Conservation (phyloP, 1,284 basidiomycete species). For the Meripilus lineatus region DNA sequence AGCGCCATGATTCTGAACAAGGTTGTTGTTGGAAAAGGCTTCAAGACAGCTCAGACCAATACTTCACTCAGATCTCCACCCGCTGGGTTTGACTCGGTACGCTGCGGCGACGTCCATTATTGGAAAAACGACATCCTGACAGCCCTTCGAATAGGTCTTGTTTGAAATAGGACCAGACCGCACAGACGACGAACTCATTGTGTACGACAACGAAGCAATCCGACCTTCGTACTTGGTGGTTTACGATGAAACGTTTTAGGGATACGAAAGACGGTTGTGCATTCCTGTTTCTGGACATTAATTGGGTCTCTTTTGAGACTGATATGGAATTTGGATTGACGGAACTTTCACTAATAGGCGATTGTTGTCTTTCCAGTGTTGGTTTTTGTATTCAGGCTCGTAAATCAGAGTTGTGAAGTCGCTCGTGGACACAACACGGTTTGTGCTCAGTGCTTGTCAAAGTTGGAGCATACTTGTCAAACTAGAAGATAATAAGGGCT, state of each 20-base stretch:
- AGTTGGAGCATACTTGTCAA: too few species aligned
- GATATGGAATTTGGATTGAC: background rate
- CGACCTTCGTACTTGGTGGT: slow-evolving; percentile 13
- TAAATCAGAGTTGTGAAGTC: too few species aligned
- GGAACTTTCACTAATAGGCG: background rate
- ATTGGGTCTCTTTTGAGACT: background rate
- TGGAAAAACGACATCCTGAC: slow-evolving; percentile 3
- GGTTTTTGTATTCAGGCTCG: too few species aligned
- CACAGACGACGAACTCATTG: slow-evolving; percentile 17
- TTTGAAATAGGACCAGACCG: slow-evolving; percentile 21
- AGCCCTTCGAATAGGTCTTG: slow-evolving; percentile 25
- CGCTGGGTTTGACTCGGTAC: slow-evolving; percentile 43
- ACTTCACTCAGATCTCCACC: slow-evolving; percentile 44
- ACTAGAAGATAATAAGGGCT: too few species aligned
- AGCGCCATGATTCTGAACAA: slow-evolving; percentile 49
- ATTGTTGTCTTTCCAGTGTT: background rate
- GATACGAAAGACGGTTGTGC: too few species aligned
- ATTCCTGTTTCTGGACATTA: too few species aligned
- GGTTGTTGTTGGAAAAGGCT: slow-evolving; percentile 55
- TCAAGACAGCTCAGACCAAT: slow-evolving; percentile 42
- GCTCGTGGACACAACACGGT: too few species aligned
- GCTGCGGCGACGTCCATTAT: background rate
- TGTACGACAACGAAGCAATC: slow-evolving; percentile 18
- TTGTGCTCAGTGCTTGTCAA: too few species aligned
- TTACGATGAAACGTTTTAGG: too few species aligned